Evolutionary conservation across 805 yeast genomes (phyloP), one percentile per base, ranked within the genome.

Genomic region (Pichia deserticola): DNA sequence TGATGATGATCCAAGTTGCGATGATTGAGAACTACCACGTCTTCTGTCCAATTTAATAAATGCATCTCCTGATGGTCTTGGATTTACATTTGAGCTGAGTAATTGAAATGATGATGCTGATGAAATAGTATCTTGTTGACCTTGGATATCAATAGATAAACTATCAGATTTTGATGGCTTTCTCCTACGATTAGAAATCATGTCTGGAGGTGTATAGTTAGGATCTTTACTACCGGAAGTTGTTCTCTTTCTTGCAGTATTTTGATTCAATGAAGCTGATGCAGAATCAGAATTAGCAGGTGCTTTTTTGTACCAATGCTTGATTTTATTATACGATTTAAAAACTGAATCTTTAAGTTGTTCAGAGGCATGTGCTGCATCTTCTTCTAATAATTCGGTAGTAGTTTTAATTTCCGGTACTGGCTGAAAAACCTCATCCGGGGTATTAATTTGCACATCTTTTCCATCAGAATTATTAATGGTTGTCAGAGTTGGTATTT

Each of bases 221-320:
- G 42, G 32, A 29, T 44, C 60, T 50, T 51, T 49, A 15, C 34
- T 40, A 34, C 36, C 36, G 9, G 38, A 12, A 32, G 11, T 11
- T 20, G n/a, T 13, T 15, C 7, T 35, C 3, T 29, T 28, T 20
- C 9, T 41, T 15, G 49, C 12, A 10, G 36, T 32, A 4, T 40
- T 35, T 38, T 12, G 25, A n/a, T 8, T 40, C 4, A 12, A 20
- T 20, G 44, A 29, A 8, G 40, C 28, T 20, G 51, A 25, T 29
- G 41, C 10, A 38, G 37, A 32, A 8, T 34, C 43, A 20, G 43
- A 27, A 15, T 3, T 13, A 9, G 47, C 11, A 15, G 54, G 76
- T 49, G 76, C 76, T 36, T 73, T 79, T 47, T 73, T 74, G 56
- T 85, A 85, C 88, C 92, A 83, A 53, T 77, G 81, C 1, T 86